phyloP scores from a whole-genome alignment of 108 stramenopile genomes.

The Cyclotella cryptica region DNA sequence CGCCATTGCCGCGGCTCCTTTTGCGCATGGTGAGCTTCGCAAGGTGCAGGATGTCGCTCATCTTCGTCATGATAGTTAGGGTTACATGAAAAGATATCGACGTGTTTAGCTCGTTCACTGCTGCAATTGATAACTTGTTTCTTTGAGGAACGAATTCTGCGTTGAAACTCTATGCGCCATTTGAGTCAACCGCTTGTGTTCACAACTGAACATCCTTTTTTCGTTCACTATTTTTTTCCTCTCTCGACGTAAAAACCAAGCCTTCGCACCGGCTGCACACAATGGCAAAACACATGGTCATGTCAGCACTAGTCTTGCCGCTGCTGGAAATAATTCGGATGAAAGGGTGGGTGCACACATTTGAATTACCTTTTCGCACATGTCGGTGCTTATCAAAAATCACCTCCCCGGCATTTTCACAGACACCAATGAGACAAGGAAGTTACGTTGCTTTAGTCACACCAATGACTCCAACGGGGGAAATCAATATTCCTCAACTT shows the following conservation, averaged over 20 bases:
- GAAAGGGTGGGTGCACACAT: conserved; percentile 26
- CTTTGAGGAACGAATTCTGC: no score
- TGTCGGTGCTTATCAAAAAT: background rate
- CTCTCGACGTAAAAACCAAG: conserved; percentile 4
- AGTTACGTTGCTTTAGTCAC: conserved; percentile 75
- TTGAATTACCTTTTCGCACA: background rate
- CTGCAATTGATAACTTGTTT: no score
- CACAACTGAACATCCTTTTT: background rate
- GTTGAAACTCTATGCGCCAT: no score
- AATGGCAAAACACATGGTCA: background rate
- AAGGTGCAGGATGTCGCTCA: background rate
- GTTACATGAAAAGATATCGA: background rate
- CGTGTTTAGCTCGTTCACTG: no score
- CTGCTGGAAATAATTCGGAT: conserved; percentile 42
- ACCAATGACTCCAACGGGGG: conserved; percentile 65
- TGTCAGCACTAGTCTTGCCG: conserved; percentile 10
- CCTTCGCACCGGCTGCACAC: conserved; percentile 11
- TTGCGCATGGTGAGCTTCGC: conserved; percentile 24
- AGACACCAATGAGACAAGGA: conserved; percentile 61
- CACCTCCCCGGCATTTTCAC: background rate
- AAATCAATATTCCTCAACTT: conserved; percentile 60
- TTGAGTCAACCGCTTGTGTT: no score
- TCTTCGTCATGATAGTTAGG: background rate
- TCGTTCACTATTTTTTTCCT: background rate
- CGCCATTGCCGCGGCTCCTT: conserved; percentile 8